Conservation (phyloP, 1,139 yeast genomes). For the Magnusiomyces clavatus region DNA sequence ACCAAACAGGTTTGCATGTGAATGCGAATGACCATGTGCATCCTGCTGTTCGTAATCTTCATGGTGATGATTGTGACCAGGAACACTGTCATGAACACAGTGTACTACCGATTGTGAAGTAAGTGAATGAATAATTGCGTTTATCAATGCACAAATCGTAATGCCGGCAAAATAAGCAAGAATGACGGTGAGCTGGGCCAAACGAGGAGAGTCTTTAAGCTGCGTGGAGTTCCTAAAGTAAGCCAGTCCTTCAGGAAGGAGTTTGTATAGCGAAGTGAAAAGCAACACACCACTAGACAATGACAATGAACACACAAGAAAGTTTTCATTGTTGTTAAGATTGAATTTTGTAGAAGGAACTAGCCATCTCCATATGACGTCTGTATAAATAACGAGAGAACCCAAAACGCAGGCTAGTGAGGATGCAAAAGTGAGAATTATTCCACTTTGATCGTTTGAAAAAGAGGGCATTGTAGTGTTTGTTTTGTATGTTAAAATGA, state of each 20-base stretch:
- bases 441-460: constrained; percentile 38
- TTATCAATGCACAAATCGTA: constrained; percentile 49
- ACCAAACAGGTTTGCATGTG: neutral
- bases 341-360: constrained; percentile 37
- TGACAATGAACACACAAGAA: constrained; percentile 58
- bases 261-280: constrained; percentile 65
- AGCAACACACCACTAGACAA: constrained; percentile 61
- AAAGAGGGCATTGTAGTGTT: neutral
- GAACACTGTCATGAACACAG: constrained; percentile 50
- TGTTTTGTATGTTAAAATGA: neutral
- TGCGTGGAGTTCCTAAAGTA: constrained; percentile 30
- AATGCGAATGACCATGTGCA: constrained; percentile 5
- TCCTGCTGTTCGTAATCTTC: constrained; percentile 16
- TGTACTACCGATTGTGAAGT: constrained; percentile 83
- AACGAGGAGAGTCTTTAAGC: constrained; percentile 18
- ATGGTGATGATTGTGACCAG: constrained; percentile 17
- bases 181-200: constrained; percentile 38
- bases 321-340: constrained; percentile 51
- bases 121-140: constrained; percentile 56
- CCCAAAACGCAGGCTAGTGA: constrained; percentile 55
- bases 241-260: constrained; percentile 57
- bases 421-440: constrained; percentile 50
- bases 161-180: constrained; percentile 54
- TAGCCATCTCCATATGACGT: constrained; percentile 38
- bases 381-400: constrained; percentile 47